These are phyloP conservation scores for Clonostachys byssicola DNA, from an alignment of 2,329 filamentous ascomycete species.

Conservation along the genomic window DNA sequence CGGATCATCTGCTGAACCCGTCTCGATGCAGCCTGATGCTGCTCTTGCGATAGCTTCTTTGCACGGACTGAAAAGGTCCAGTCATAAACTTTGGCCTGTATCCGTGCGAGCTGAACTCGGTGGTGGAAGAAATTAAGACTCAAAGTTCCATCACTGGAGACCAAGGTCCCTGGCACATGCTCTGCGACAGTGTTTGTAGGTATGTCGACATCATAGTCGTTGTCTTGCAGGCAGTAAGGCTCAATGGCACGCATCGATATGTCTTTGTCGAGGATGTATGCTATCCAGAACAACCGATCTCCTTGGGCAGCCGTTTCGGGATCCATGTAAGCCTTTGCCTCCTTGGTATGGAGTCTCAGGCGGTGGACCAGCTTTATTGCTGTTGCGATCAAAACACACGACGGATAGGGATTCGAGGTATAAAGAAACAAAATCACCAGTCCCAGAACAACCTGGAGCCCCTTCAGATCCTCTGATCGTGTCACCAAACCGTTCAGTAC, in stretches of 20 bases:
- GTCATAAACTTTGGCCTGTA: constrained; percentile 5
- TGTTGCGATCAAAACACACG: constrained; percentile 1
- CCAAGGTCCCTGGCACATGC: background rate
- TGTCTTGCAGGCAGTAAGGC: constrained; percentile 1
- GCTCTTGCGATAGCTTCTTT: background rate
- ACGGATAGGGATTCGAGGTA: background rate
- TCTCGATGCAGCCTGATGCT: background rate
- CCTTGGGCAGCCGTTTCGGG: background rate
- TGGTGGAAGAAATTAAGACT: constrained; percentile 3
- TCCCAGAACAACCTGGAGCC: background rate
- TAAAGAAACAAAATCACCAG: background rate
- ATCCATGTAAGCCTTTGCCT: background rate
- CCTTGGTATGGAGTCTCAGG: background rate
- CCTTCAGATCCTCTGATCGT: constrained; percentile 1
- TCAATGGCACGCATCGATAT: constrained; percentile 1
- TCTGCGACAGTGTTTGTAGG: background rate
- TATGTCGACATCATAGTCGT: background rate
- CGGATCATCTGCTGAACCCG: background rate
- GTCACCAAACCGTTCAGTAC: background rate
- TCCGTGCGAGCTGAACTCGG: constrained; percentile 2
- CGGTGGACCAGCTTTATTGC: constrained; percentile 1
- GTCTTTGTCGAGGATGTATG: constrained; percentile 1
- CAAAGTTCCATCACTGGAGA: background rate
- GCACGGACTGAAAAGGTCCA: background rate
- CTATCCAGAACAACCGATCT: background rate